Conservation (phyloP, 2,329 filamentous ascomycete genomes). For the Xylaria sp. region DNA sequence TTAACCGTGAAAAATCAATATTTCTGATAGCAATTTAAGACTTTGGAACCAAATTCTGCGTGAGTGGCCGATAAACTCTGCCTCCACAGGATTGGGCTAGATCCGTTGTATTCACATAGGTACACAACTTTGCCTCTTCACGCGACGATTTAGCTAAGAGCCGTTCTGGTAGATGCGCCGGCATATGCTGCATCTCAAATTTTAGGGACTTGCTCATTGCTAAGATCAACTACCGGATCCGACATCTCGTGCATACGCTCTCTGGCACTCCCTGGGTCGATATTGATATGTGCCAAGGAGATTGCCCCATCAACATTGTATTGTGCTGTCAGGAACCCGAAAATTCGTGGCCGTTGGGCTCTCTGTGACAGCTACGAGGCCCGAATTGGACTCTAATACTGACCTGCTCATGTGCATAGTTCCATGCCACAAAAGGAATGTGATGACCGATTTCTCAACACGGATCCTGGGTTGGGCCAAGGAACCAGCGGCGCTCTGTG, state of each 20-base stretch:
- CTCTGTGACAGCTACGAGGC: slow-evolving; percentile 10
- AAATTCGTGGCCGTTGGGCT: slow-evolving; percentile 41
- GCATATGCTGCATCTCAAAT: slow-evolving; percentile 43
- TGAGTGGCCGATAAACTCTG: slow-evolving; percentile 17
- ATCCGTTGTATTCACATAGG: slow-evolving; percentile 12
- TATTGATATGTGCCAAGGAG: background rate
- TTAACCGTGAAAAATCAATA: background rate
- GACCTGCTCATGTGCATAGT: slow-evolving; percentile 52
- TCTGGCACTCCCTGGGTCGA: background rate
- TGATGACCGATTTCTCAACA: slow-evolving; percentile 61
- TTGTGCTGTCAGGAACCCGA: slow-evolving; percentile 54
- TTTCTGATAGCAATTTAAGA: background rate
- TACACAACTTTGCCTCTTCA: slow-evolving; percentile 9
- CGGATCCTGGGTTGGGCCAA: slow-evolving; percentile 62
- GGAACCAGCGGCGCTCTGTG: slow-evolving; percentile 53
- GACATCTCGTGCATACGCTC: background rate
- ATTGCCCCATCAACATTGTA: slow-evolving; percentile 18
- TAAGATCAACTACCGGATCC: slow-evolving; percentile 26
- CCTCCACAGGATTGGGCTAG: slow-evolving; percentile 8
- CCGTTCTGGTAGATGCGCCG: slow-evolving; percentile 57
- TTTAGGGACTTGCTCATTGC: slow-evolving; percentile 43
- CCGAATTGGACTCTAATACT: slow-evolving; percentile 37
- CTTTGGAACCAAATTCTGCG: background rate
- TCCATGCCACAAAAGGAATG: slow-evolving; percentile 54
- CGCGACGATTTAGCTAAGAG: slow-evolving; percentile 50